phyloP scores from a whole-genome alignment of 2,329 filamentous ascomycete species.

The Fusarium heterosporum region DNA sequence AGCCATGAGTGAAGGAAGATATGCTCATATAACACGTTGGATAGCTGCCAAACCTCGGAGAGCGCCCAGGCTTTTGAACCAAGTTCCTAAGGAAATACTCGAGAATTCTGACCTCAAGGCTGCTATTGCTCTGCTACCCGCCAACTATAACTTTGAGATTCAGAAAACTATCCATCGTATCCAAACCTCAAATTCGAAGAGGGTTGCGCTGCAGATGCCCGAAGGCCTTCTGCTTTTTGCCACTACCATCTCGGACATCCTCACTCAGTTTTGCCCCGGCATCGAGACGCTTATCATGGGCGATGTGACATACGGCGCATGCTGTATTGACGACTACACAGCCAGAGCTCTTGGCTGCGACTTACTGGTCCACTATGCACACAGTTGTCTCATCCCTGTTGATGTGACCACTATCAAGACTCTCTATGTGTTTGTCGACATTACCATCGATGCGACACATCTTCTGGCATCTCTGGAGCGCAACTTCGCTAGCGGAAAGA shows the following conservation, averaged over 20 bases:
- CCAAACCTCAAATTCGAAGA: conserved; percentile 80
- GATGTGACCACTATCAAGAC: conserved; percentile 98
- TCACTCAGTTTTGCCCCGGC: conserved; percentile 92
- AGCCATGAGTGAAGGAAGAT: conserved; percentile 15
- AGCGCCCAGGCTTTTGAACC: conserved; percentile 84
- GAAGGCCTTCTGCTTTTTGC: conserved; percentile 96
- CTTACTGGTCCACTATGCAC: conserved; percentile 94
- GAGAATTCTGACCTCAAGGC: conserved; percentile 87
- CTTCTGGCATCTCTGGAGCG: conserved; percentile 86
- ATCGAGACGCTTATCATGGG: conserved; percentile 98
- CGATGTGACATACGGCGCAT: conserved; percentile 97
- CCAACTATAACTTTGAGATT: conserved; percentile 99
- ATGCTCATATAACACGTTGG: conserved; percentile 26
- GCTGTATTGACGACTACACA: conserved; percentile 98
- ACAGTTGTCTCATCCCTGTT: conserved; percentile 95
- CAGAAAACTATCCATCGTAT: conserved; percentile 98
- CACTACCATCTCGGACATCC: conserved; percentile 96
- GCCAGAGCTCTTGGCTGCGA: conserved; percentile 94
- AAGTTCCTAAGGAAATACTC: conserved; percentile 88
- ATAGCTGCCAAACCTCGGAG: conserved; percentile 78
- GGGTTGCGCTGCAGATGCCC: conserved; percentile 95
- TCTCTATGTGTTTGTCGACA: conserved; percentile 97
- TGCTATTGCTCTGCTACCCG: conserved; percentile 85
- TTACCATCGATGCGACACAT: conserved; percentile 92
- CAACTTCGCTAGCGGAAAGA: conserved; percentile 88